Evolutionary conservation across 1,139 yeast species (phyloP).

Genomic region (Protomyces arabidopsidicola): DNA sequence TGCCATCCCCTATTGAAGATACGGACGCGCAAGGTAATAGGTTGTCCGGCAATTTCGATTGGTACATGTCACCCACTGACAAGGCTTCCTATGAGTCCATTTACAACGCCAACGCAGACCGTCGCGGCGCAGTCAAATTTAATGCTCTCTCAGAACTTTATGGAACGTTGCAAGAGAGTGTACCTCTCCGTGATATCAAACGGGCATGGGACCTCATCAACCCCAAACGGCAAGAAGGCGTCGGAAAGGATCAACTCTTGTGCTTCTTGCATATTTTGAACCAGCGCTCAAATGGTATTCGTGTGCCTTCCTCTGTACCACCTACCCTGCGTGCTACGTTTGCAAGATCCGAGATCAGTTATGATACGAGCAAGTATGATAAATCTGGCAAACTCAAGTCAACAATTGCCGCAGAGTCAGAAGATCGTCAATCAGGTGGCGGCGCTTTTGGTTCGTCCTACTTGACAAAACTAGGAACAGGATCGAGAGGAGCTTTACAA

Average conservation of each 20-base stretch:
- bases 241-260: constrained; percentile 87
- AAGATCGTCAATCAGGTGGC: constrained; percentile 36
- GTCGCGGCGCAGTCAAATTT: constrained; percentile 53
- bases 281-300: constrained; percentile 80
- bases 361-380: constrained; percentile 35
- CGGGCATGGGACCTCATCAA: constrained; percentile 90
- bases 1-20: constrained; percentile 33
- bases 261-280: constrained; percentile 86
- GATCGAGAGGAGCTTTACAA: constrained; percentile 35
- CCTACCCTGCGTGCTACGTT: constrained; percentile 86
- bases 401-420: constrained; percentile 32
- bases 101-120: constrained; percentile 69
- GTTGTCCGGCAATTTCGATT: constrained; percentile 71
- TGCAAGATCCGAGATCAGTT: constrained; percentile 77
- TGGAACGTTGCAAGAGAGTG: constrained; percentile 54
- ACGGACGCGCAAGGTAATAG: constrained; percentile 51
- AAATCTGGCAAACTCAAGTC: constrained; percentile 6
- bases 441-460: constrained; percentile 49
- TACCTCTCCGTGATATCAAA: constrained; percentile 81
- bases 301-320: constrained; percentile 93
- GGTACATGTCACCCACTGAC: constrained; percentile 94
- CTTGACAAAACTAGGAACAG: constrained; percentile 46
- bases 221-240: constrained; percentile 78
- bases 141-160: constrained; percentile 67
- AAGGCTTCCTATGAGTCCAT: constrained; percentile 71